Evolutionary conservation across 805 yeast genomes (phyloP), one percentile per base, ranked within the genome.

Genomic region (Metschnikowia gruessii): DNA sequence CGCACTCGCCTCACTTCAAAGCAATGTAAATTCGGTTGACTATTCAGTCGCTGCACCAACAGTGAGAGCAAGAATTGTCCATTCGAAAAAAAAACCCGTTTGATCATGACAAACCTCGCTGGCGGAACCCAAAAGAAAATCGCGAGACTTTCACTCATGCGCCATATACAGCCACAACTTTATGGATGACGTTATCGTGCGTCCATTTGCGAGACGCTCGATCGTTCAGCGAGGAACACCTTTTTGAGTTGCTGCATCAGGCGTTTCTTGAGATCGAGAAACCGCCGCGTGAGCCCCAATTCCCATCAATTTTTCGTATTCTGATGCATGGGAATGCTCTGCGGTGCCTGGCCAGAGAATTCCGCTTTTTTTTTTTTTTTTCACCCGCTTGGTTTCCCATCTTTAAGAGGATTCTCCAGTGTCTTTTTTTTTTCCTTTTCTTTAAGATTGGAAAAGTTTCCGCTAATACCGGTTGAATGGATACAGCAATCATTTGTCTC

Each of bases 1-100:
- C 43, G 32, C 43, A 41, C 35, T 33, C 39, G 44, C 44, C 39
- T 17, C 44, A 41, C 12, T 13, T 12, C 11, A 24, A 24, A 30
- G 17, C 16, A 30, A 13, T 13, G 33, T 4, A 30, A 10, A 6
- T 9, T 5, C 17, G 31, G 3, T 30, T 10, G 28, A 26, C 3
- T 10, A 8, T 26, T 26, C 28, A 26, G 12, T 8, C 28, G 28
- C 12, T 3, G 3, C 7, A 21, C 8, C 28, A 10, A 26, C 12
- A 6, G 12, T 26, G 28, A 26, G 12, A 26, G 28, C 12, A 10
- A 26, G 28, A 21, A 21, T 21, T 21, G 4, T 21, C 24, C 7
- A 8, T 21, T 8, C 7, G 24, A n/a, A n/a, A n/a, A n/a, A n/a
- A n/a, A n/a, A n/a, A n/a, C n/a, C n/a, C n/a, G n/a, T n/a, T n/a